Percentiles rank a stretch among this genome's conserved stretches.
Conservation (phyloP, 495 filamentous ascomycete genomes). For the Lasiosphaeria hispida region DNA sequence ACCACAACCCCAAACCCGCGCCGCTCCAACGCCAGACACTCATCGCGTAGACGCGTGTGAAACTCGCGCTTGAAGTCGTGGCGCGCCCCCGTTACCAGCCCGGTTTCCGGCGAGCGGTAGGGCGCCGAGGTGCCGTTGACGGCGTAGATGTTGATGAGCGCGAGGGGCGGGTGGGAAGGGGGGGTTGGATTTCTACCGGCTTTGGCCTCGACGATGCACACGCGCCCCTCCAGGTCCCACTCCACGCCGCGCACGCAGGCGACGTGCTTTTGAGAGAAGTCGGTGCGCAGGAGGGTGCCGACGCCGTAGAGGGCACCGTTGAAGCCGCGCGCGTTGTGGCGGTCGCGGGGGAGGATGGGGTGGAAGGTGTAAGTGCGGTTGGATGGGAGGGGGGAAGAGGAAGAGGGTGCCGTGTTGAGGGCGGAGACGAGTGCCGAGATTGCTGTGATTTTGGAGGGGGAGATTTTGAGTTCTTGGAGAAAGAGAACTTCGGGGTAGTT, state of each 20-base stretch:
- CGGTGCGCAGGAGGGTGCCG: conserved; percentile 44
- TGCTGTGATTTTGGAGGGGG: conserved; percentile 27
- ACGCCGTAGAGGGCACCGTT: conserved; percentile 52
- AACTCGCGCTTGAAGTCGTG: conserved; percentile 51
- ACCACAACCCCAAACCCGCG: conserved; percentile 42
- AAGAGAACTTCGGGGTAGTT: conserved; percentile 46
- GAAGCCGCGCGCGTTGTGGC: conserved; percentile 47
- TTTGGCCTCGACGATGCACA: conserved; percentile 41
- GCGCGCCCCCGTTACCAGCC: conserved; percentile 39
- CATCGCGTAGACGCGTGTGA: conserved; percentile 40
- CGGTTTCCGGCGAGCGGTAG: conserved; percentile 41
- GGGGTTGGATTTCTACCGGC: neutral
- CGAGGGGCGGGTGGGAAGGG: conserved; percentile 21
- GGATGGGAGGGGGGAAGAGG: neutral
- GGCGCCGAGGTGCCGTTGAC: conserved; percentile 51
- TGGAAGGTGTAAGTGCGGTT: conserved; percentile 37
- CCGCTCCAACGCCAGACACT: conserved; percentile 36
- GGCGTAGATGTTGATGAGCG: conserved; percentile 51
- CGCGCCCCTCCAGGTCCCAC: conserved; percentile 55
- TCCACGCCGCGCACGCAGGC: conserved; percentile 28
- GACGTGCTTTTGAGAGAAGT: conserved; percentile 30
- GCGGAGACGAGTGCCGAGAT: conserved; percentile 28
- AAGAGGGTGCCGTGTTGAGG: conserved; percentile 12
- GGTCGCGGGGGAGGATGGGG: conserved; percentile 46
- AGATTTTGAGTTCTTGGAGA: conserved; percentile 55